A percentile compares a stretch with the other conserved stretches of the same genome.
Evolutionary conservation across 176 grass and related monocot genomes (phyloP).

Genomic region (Juncus effusus): DNA sequence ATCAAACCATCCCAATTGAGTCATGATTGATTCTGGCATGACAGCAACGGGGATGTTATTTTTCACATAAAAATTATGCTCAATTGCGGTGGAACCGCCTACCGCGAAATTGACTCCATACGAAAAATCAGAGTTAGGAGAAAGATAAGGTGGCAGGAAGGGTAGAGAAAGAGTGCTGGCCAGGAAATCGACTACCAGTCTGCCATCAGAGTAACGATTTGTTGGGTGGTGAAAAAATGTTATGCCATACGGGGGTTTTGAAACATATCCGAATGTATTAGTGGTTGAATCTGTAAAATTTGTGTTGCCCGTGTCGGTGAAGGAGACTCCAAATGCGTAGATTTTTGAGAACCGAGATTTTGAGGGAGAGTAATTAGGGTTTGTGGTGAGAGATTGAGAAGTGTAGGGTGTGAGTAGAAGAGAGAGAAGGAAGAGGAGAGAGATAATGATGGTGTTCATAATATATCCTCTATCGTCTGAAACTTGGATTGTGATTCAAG

Average conservation of each 20-base stretch:
- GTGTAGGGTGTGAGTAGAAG: slow-evolving; percentile 2
- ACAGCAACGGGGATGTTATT: slow-evolving; percentile 72
- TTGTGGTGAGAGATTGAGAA: slow-evolving; percentile 18
- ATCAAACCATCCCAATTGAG: slow-evolving; percentile 75
- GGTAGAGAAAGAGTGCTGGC: slow-evolving; percentile 37
- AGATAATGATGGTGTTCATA: slow-evolving; percentile 10
- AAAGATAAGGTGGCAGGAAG: slow-evolving; percentile 73
- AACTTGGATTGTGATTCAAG: neutral
- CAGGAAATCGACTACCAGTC: slow-evolving; percentile 93
- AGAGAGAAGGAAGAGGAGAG: slow-evolving; percentile 7
- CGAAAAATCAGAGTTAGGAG: neutral
- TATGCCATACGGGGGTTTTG: slow-evolving; percentile 76
- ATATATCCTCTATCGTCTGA: neutral
- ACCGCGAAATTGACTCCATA: slow-evolving; percentile 80
- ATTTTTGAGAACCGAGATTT: slow-evolving; percentile 42
- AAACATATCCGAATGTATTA: slow-evolving; percentile 83
- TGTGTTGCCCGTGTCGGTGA: slow-evolving; percentile 95
- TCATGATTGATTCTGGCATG: slow-evolving; percentile 80
- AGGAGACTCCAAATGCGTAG: slow-evolving; percentile 93
- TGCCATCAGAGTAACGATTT: slow-evolving; percentile 97
- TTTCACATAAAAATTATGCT: slow-evolving; percentile 66
- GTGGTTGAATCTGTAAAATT: slow-evolving; percentile 49
- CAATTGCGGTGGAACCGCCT: slow-evolving; percentile 74
- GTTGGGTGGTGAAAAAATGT: slow-evolving; percentile 94
- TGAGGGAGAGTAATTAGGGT: neutral